Percentiles rank a stretch among this genome's conserved stretches.
phyloP scores from a whole-genome alignment of 768 basidiomycete genomes.

The Aureoboletus auriporus region DNA sequence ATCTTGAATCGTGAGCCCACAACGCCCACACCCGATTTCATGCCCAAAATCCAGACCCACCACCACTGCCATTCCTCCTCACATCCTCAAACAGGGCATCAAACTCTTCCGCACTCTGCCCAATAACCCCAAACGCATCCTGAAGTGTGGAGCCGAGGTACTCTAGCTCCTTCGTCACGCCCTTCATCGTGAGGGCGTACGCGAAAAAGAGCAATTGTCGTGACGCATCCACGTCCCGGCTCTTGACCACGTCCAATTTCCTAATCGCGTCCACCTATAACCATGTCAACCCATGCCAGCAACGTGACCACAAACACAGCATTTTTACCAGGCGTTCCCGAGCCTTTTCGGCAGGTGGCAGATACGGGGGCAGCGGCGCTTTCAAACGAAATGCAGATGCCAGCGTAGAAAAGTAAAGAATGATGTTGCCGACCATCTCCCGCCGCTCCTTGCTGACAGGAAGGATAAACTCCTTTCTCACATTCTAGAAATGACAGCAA shows the following conservation, averaged over 20 bases:
- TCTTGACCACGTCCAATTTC: conserved; percentile 82
- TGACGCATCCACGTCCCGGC: conserved; percentile 75
- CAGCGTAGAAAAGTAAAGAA: conserved; percentile 81
- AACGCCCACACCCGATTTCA: not conserved
- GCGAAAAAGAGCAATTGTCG: conserved; percentile 90
- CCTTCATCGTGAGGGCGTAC: conserved; percentile 91
- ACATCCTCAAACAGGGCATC: conserved; percentile 61
- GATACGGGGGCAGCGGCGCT: conserved; percentile 91
- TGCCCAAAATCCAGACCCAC: conserved; percentile 11
- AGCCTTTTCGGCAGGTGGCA: conserved; percentile 88
- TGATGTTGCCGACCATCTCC: conserved; percentile 94
- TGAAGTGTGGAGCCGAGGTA: conserved; percentile 77
- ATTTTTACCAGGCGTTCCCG: conserved; percentile 66
- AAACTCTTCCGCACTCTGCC: conserved; percentile 76
- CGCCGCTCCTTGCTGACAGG: conserved; percentile 87
- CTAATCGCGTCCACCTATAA: conserved; percentile 77
- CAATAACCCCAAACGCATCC: conserved; percentile 89
- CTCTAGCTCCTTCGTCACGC: conserved; percentile 87
- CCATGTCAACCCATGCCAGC: too few relatives aligned
- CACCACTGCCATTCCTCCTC: conserved; percentile 1
- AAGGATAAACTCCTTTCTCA: conserved; percentile 81
- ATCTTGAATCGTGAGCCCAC: too few relatives aligned
- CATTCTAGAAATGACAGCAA: conserved; percentile 44
- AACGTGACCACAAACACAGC: too few relatives aligned
- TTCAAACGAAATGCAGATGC: conserved; percentile 80